Base-by-base conservation (phyloP, 257 asterid species). In the Haberlea rhodopensis region DNA sequence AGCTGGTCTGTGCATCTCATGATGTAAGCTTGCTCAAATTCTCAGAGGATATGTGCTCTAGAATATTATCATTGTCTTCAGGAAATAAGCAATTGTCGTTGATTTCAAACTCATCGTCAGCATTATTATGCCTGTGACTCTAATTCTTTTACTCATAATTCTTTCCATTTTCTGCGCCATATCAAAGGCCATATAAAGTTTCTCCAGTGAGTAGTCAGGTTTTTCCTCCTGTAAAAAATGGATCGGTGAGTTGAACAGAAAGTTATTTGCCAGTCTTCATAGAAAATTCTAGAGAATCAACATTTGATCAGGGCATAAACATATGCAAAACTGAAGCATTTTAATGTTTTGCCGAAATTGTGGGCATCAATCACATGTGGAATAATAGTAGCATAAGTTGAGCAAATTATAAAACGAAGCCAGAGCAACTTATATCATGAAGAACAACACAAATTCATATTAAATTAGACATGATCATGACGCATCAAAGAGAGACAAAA, bases 101-200 rank as follows among this genome's bases (percentile, higher is more conserved):
- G n/a, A 56, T 18, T 59, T 76, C 81, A 79, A 80, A 79, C 71
- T 84, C 98, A 70, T 80, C 87, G 8, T 65, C 54, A 52, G 70
- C 78, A 64, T 60, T 31, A 3, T 66, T 61, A 45, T 67, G 91
- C 87, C 75, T 71, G 86, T 11, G 78, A 82, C 72, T 86, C 89
- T 45, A 86, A 71, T 57, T 81, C 87, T 76, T 85, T 91, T 74
- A 85, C 75, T 80, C 73, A 83, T 73, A 91, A 59, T 73, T 89
- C 98, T 32, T 86, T 67, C 96, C 96, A 91, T 75, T 87, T 91
- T 83, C 96, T 83, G 65, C 98, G 80, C 98, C 98, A 89, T 96
- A 85, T 89, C 49, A 91, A 63, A 75, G 96, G 96, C 53, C 72
- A 86, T 78, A 91, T 77, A 74, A 74, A 87, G 78, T 78, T 83